Evolutionary conservation across 1,284 basidiomycete genomes (phyloP), one percentile per base, ranked within the genome.

Genomic region (Cronartium ribicola): DNA sequence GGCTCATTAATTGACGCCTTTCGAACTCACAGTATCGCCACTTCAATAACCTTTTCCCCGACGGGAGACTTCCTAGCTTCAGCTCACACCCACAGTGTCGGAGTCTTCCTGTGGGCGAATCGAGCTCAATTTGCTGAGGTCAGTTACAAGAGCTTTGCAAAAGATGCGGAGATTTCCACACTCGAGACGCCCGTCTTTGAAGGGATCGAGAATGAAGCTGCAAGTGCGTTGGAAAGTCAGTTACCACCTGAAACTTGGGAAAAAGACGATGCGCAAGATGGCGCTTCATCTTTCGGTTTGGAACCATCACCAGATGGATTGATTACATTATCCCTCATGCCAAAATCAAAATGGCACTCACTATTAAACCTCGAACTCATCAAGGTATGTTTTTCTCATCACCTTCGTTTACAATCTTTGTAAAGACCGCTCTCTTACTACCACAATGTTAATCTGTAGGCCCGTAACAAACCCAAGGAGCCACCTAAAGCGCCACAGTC

Each of bases 21-120:
- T 85, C 86, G 87, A 67, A 92, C 92, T 3, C 84, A 90, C n/a
- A 92, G 89, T 76, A 87, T 96, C 20, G 92, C 94, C 1, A 95
- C 92, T 0, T 92, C 89, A 78, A 82, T 99, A 22, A 86, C 91
- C 0, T 96, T 98, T 81, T 97, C 93, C 0, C 96, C 96, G 0
- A 90, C 92, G 0, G 90, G 90, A 75, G 96, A 98, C 81, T 98
- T 99, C 83, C 82, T 99, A 73, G 96, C 96, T 0, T 96, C 94
- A 1, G 85, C 92, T 0, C 96, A 99, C 81, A 88, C 95, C 3
- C 94, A 96, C 79, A 93, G 89, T 75, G 89, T 97, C 60, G 96
- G 94, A 5, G 87, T 99, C 4, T 94, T 90, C 81, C 86, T 99
- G 13, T 99, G 96, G 94, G 92, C 94, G 22, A 98, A 99, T 82